A percentile compares a stretch with the other conserved stretches of the same genome.
Conservation (phyloP, 2,329 filamentous ascomycete genomes). For the Ophiostoma sp. region DNA sequence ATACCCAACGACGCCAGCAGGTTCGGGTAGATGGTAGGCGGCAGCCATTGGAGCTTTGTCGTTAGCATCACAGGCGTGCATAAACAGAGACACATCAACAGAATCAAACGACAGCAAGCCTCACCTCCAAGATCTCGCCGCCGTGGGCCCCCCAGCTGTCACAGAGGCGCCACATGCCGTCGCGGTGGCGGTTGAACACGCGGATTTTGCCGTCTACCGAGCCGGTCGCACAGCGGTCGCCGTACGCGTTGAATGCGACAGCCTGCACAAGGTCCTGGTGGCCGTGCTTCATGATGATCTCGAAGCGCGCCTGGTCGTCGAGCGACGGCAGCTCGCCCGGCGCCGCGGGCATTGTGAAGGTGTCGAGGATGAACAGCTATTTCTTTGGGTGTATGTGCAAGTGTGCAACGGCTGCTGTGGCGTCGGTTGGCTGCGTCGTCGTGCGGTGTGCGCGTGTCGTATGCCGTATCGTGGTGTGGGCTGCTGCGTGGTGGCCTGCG, state of each 20-base stretch:
- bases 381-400: not conserved
- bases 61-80: not conserved
- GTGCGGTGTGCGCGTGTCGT: not conserved
- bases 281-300: slow-evolving; percentile 63
- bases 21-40: slow-evolving; percentile 78
- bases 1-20: slow-evolving; percentile 83
- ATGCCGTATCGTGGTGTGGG: not conserved
- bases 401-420: not conserved
- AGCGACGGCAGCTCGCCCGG: slow-evolving; percentile 30
- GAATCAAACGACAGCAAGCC: slow-evolving; percentile 34
- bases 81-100: not conserved
- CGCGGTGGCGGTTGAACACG: slow-evolving; percentile 79
- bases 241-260: slow-evolving; percentile 86
- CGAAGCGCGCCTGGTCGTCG: slow-evolving; percentile 47
- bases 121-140: slow-evolving; percentile 70
- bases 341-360: slow-evolving; percentile 29
- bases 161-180: slow-evolving; percentile 69
- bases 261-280: slow-evolving; percentile 77
- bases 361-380: not conserved
- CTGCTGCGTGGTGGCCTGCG: not conserved
- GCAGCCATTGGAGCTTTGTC: slow-evolving; percentile 75
- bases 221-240: slow-evolving; percentile 83
- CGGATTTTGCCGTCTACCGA: slow-evolving; percentile 90
- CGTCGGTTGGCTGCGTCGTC: not conserved
- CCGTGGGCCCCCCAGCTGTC: slow-evolving; percentile 89